Percentiles rank a stretch among this genome's conserved stretches.
phyloP scores from a whole-genome alignment of 495 filamentous ascomycete species.

The Hypoxylon perforatum region DNA sequence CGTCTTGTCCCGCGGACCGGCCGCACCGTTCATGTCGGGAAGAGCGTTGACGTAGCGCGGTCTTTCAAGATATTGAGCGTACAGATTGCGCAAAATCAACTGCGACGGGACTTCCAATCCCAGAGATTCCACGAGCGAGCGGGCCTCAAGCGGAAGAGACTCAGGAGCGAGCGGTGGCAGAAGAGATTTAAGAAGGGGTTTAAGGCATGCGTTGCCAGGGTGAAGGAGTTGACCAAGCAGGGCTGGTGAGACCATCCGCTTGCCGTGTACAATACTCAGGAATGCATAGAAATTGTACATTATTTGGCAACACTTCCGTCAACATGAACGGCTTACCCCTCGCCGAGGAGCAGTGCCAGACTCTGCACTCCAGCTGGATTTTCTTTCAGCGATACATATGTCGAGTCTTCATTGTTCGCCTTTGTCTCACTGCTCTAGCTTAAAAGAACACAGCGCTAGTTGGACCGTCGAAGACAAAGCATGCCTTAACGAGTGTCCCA shows the following conservation, averaged over 20 bases:
- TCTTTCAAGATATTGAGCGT: constrained; percentile 64
- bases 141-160: constrained; percentile 78
- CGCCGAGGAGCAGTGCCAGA: background rate
- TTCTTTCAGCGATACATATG: too few species aligned
- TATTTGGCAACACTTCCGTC: background rate
- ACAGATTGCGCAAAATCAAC: constrained; percentile 58
- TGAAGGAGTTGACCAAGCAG: constrained; percentile 73
- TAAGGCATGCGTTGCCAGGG: constrained; percentile 65
- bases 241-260: constrained; percentile 67
- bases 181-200: constrained; percentile 74
- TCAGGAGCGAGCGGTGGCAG: constrained; percentile 73
- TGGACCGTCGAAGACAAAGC: too few species aligned
- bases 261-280: constrained; percentile 27
- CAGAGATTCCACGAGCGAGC: constrained; percentile 78
- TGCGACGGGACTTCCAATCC: constrained; percentile 57
- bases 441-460: too few species aligned
- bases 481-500: too few species aligned
- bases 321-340: background rate
- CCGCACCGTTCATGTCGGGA: constrained; percentile 65
- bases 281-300: constrained; percentile 25
- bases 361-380: too few species aligned
- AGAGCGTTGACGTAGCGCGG: constrained; percentile 61
- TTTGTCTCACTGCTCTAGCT: too few species aligned
- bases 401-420: too few species aligned
- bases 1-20: constrained; percentile 66